Percentiles rank a stretch among this genome's conserved stretches.
These are phyloP conservation scores for Stentor coeruleus DNA, from an alignment of 73 alveolate species.

Conservation along the genomic window DNA sequence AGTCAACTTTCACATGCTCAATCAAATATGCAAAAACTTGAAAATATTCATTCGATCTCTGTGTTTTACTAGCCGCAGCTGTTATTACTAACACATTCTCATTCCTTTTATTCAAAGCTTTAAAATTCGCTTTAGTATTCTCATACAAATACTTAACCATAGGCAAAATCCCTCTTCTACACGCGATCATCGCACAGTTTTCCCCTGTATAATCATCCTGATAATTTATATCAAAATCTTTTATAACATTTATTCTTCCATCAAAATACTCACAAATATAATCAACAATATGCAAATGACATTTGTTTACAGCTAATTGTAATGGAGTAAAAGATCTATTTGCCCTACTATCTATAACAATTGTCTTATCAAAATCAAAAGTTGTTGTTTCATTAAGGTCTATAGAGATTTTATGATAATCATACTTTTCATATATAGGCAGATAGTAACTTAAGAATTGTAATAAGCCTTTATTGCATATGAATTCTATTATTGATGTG, in stretches of 20 bases:
- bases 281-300: background rate
- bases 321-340: background rate
- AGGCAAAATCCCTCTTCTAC: constrained; percentile 6
- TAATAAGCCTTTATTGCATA: background rate
- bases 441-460: background rate
- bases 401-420: background rate
- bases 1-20: constrained; percentile 5
- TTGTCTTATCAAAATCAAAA: background rate
- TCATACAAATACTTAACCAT: constrained; percentile 20
- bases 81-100: constrained; percentile 15
- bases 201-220: constrained; percentile 21
- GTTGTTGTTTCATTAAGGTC: background rate
- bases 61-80: constrained; percentile 5
- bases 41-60: background rate
- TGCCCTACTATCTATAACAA: background rate
- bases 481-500: background rate
- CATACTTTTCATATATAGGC: background rate
- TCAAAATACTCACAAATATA: background rate
- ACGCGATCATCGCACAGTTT: constrained; percentile 27
- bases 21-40: background rate
- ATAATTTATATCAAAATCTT: background rate
- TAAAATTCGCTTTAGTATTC: background rate
- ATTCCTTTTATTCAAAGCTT: background rate
- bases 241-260: background rate
- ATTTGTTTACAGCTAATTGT: background rate